Base-by-base conservation (phyloP, 495 filamentous ascomycete species). In the Lepidopterella palustris region DNA sequence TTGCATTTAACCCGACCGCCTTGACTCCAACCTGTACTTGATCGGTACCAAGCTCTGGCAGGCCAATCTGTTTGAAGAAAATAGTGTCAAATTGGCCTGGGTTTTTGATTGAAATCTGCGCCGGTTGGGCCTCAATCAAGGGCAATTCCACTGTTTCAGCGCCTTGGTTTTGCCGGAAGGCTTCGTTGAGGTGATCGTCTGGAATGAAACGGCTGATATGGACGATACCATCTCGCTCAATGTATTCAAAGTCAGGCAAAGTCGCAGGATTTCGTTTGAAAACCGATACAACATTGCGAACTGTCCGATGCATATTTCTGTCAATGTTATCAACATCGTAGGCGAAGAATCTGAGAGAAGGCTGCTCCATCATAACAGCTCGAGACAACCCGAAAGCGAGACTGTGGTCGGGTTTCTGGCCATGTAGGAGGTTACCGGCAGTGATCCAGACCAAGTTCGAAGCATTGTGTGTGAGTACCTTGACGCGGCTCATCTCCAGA, bases 181-280 rank as follows among this genome's bases (percentile, higher is more conserved):
- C 26, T 1, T 61, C 31, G 25, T 72, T 75, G 0, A 71, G 29
- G 1, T 42, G 26, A 0, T 48, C 45, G 9, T 70, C 65, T 4
- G 68, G 71, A 0, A 47, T 57, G 24, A 63, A 76, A 2, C 71
- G 63, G 35, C 70, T 73, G 9, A 71, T 40, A 45, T 69, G 57
- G 1, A 74, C 39, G 4, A 71, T 21, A 18, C 64, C 63, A 25
- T 65, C 45, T 5, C 24, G 29, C 20, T 63, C 40, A 9, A 63
- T 49, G 47, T 57, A 69, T 39, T 73, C 70, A 5, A 49, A 54
- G 40, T 70, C 71, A 2, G 60, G 61, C 0, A 24, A 29, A 9
- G 56, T 52, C 18, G 60, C 27, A 5, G 20, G 23, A 0, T 47
- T n/a, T 27, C 64, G 21, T 11, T 47, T 25, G 9, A 60, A 55